A percentile compares a stretch with the other conserved stretches of the same genome.
These are phyloP conservation scores for Chamaecyparis obtusa DNA, from an alignment of 75 land plant species.

Conservation along the genomic window DNA sequence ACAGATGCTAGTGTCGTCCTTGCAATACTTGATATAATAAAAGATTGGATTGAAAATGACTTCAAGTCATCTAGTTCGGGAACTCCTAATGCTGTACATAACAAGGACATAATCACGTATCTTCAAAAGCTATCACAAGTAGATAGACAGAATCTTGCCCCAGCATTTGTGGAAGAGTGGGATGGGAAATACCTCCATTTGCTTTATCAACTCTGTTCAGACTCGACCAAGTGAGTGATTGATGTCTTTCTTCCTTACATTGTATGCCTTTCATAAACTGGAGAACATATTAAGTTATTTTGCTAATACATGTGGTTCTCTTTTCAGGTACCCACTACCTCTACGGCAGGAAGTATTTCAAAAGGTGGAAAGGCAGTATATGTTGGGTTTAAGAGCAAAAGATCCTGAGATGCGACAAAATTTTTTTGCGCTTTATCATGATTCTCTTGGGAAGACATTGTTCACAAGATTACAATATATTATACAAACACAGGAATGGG, in stretches of 20 bases:
- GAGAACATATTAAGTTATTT: not conserved
- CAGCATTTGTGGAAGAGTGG: constrained; percentile 81
- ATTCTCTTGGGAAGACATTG: constrained; percentile 82
- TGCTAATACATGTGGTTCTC: constrained; percentile 3
- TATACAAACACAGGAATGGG: constrained; percentile 97
- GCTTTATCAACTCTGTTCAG: constrained; percentile 92
- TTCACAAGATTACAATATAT: constrained; percentile 88
- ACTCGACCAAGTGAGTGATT: constrained; percentile 72
- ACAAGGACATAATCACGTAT: constrained; percentile 75
- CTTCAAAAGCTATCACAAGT: constrained; percentile 91
- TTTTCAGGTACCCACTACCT: constrained; percentile 62
- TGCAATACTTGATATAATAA: constrained; percentile 78
- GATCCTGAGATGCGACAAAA: constrained; percentile 89
- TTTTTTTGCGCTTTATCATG: constrained; percentile 92
- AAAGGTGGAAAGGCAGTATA: constrained; percentile 90
- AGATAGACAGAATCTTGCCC: constrained; percentile 68
- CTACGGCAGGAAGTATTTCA: constrained; percentile 93
- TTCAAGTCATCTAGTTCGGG: constrained; percentile 46
- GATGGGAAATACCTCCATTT: constrained; percentile 84
- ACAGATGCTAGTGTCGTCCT: constrained; percentile 89
- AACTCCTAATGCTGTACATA: constrained; percentile 39
- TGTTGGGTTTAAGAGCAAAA: constrained; percentile 92
- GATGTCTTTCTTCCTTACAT: not conserved
- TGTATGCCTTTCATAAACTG: not conserved
- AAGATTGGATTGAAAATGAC: constrained; percentile 91